Evolutionary conservation across 805 yeast species (phyloP).

Genomic region (Zygotorulaspora sp.): DNA sequence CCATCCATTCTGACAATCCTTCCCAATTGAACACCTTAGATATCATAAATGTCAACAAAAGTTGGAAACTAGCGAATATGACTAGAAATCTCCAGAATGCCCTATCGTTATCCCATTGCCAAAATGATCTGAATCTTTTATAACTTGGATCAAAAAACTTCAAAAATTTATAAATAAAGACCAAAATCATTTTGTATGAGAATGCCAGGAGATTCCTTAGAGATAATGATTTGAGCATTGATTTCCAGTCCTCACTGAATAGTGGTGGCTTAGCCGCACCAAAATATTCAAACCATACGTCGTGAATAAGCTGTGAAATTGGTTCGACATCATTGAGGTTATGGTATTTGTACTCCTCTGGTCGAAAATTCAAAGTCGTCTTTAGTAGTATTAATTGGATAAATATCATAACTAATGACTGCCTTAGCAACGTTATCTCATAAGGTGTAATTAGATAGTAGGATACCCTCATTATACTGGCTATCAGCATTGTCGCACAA

Average conservation of each 20-base stretch:
- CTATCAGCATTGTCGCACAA: conserved; percentile 84
- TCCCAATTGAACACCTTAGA: conserved; percentile 38
- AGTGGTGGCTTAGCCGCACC: conserved; percentile 18
- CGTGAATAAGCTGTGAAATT: conserved; percentile 28
- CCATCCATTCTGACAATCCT: conserved; percentile 51
- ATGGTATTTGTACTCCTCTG: conserved; percentile 39
- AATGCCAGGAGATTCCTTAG: conserved; percentile 23
- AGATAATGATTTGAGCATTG: conserved; percentile 21
- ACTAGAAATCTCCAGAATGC: conserved; percentile 61
- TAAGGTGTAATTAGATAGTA: conserved; percentile 78
- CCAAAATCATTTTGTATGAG: conserved; percentile 25
- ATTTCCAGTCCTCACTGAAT: conserved; percentile 32
- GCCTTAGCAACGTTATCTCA: conserved; percentile 73
- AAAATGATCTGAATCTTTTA: conserved; percentile 59
- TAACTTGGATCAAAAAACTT: conserved; percentile 68
- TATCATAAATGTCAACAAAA: conserved; percentile 30
- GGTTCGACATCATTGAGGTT: conserved; percentile 37
- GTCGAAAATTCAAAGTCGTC: conserved; percentile 58
- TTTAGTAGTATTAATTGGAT: conserved; percentile 65
- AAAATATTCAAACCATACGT: conserved; percentile 35
- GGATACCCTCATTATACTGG: conserved; percentile 66
- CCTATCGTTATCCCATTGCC: conserved; percentile 76
- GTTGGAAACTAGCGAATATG: conserved; percentile 41
- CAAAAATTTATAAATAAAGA: conserved; percentile 39
- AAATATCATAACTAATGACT: conserved; percentile 77